A percentile compares a stretch with the other conserved stretches of the same genome.
Evolutionary conservation across 2,329 filamentous ascomycete genomes (phyloP).

Genomic region (Talaromyces piceae): DNA sequence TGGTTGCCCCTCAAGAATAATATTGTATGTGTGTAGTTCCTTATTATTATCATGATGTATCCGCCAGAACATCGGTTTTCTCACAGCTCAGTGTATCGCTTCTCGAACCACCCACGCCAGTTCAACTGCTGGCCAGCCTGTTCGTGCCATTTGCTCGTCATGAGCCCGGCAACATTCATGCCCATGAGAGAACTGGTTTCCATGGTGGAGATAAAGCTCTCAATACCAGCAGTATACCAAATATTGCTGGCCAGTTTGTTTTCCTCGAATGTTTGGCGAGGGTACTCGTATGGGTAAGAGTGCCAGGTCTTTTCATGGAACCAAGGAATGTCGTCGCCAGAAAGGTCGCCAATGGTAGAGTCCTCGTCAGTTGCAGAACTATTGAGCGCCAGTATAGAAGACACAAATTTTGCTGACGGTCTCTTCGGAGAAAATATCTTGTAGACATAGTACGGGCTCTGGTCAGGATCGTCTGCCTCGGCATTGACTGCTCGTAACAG

Average conservation of each 20-base stretch:
- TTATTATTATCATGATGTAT: too few relatives aligned
- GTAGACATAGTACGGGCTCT: constrained; percentile 50
- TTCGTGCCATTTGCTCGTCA: constrained; percentile 31
- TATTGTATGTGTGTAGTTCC: too few relatives aligned
- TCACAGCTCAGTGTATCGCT: constrained; percentile 2
- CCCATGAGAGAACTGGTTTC: constrained; percentile 92
- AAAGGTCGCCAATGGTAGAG: constrained; percentile 26
- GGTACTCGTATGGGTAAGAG: constrained; percentile 78
- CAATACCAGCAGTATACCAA: constrained; percentile 63
- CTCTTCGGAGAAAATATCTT: constrained; percentile 57
- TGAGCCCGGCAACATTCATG: constrained; percentile 51
- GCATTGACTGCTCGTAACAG: constrained; percentile 60
- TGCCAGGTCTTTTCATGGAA: constrained; percentile 70
- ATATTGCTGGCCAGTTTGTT: constrained; percentile 50
- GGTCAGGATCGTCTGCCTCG: constrained; percentile 28
- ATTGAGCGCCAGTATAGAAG: constrained; percentile 41
- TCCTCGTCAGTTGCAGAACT: constrained; percentile 18
- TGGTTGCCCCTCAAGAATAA: too few relatives aligned
- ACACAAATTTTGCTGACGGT: constrained; percentile 42
- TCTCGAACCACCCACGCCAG: constrained; percentile 5
- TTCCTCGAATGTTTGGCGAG: constrained; percentile 80
- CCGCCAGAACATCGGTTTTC: too few relatives aligned
- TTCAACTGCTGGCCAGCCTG: constrained; percentile 1
- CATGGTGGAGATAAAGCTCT: constrained; percentile 95
- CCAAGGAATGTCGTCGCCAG: constrained; percentile 58